Evolutionary conservation across 129 eudicot species (phyloP).

Genomic region (Pulicaria dysenterica): DNA sequence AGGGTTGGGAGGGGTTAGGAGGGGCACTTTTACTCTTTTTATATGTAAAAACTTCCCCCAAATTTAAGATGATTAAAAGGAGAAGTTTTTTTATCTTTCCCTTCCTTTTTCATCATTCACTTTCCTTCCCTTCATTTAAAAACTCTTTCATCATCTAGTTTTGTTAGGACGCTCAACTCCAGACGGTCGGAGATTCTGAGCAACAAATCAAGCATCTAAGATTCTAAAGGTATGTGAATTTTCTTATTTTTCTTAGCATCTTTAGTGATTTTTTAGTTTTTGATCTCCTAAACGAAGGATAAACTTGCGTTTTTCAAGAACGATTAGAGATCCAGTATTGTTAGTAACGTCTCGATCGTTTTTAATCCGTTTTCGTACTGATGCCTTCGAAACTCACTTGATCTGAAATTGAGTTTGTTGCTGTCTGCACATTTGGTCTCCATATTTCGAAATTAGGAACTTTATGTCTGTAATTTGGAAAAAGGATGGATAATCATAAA

Average conservation of each 20-base stretch:
- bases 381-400: background rate
- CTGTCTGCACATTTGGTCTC: background rate
- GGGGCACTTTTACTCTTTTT: too few species aligned
- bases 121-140: too few species aligned
- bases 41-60: too few species aligned
- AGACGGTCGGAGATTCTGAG: background rate
- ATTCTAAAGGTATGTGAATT: conserved; percentile 19
- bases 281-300: background rate
- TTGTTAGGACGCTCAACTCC: too few species aligned
- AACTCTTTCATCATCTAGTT: too few species aligned
- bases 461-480: background rate
- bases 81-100: too few species aligned
- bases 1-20: too few species aligned
- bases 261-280: background rate
- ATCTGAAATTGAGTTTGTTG: conserved; percentile 1
- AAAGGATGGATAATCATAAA: background rate
- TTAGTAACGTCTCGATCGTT: background rate
- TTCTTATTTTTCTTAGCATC: background rate
- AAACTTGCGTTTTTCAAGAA: conserved; percentile 6
- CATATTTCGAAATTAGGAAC: background rate
- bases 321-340: conserved; percentile 6
- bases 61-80: too few species aligned
- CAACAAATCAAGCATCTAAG: conserved; percentile 14
- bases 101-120: too few species aligned
- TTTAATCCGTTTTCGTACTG: conserved; percentile 16